A percentile compares a stretch with the other conserved stretches of the same genome.
Conservation (phyloP, 805 yeast species). For the Ogataea siamensis region DNA sequence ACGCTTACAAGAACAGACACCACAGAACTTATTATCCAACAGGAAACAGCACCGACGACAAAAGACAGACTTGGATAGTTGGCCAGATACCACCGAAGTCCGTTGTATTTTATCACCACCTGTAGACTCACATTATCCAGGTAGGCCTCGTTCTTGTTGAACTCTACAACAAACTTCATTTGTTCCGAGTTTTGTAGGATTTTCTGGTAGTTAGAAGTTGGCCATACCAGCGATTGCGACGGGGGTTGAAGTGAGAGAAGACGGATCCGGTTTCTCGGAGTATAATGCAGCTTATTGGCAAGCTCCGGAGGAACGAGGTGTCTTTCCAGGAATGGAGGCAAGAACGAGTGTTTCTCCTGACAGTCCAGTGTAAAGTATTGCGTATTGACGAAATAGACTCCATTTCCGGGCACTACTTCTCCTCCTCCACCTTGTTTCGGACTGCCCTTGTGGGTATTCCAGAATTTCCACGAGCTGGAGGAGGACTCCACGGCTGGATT, state of each 20-base stretch:
- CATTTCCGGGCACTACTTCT: constrained; percentile 10
- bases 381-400: constrained; percentile 21
- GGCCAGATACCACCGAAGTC: constrained; percentile 41
- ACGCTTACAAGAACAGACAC: constrained; percentile 33
- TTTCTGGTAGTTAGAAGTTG: constrained; percentile 2
- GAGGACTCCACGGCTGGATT: background rate
- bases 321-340: constrained; percentile 17
- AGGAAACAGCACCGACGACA: constrained; percentile 36
- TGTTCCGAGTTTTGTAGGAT: constrained; percentile 11
- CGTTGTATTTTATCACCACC: constrained; percentile 40
- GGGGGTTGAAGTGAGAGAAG: constrained; percentile 11
- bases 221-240: constrained; percentile 6
- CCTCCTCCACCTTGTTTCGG: constrained; percentile 17
- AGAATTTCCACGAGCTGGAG: constrained; percentile 7
- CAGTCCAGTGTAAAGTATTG: constrained; percentile 17
- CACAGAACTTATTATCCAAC: constrained; percentile 37
- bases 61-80: constrained; percentile 36
- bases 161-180: constrained; percentile 25
- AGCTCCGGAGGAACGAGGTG: constrained; percentile 18
- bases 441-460: constrained; percentile 6
- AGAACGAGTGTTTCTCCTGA: constrained; percentile 8
- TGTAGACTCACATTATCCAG: constrained; percentile 18
- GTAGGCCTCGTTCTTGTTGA: constrained; percentile 19
- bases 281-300: constrained; percentile 6
- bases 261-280: too few relatives aligned